phyloP scores from a whole-genome alignment of 345 rosid species.

The Syzygium aqueum region DNA sequence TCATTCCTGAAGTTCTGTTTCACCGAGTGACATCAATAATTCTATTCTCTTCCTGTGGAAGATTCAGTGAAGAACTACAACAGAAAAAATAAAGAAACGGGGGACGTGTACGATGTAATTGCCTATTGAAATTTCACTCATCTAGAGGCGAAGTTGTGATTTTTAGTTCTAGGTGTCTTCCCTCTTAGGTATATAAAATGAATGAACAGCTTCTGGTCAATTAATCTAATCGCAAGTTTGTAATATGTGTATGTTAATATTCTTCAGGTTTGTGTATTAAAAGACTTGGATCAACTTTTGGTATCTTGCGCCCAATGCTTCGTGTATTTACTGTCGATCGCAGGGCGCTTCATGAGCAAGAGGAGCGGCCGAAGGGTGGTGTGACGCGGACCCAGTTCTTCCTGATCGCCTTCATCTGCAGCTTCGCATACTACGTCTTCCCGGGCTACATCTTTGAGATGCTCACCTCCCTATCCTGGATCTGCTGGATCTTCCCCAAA shows the following conservation, averaged over 20 bases:
- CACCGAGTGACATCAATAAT: background rate
- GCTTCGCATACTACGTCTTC: slow-evolving; percentile 83
- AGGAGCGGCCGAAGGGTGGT: slow-evolving; percentile 59
- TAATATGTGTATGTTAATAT: background rate
- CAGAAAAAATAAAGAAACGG: background rate
- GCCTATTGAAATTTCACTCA: background rate
- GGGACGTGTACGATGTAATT: background rate
- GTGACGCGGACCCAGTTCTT: slow-evolving; percentile 84
- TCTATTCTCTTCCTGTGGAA: background rate
- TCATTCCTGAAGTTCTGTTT: background rate
- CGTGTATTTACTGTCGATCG: background rate
- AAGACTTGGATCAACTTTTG: background rate
- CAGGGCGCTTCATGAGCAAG: slow-evolving; percentile 89
- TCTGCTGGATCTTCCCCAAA: slow-evolving; percentile 78
- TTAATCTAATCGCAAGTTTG: background rate
- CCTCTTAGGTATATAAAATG: background rate
- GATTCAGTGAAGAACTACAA: background rate
- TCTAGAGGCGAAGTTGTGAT: background rate
- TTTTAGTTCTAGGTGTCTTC: background rate
- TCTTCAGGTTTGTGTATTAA: background rate
- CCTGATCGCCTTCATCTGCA: slow-evolving; percentile 66
- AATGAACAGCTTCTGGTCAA: background rate
- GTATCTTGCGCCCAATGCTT: background rate
- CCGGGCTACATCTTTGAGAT: slow-evolving; percentile 85
- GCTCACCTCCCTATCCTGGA: slow-evolving; percentile 89